Conservation (phyloP, 2,329 filamentous ascomycete species). For the Fusarium sp. region DNA sequence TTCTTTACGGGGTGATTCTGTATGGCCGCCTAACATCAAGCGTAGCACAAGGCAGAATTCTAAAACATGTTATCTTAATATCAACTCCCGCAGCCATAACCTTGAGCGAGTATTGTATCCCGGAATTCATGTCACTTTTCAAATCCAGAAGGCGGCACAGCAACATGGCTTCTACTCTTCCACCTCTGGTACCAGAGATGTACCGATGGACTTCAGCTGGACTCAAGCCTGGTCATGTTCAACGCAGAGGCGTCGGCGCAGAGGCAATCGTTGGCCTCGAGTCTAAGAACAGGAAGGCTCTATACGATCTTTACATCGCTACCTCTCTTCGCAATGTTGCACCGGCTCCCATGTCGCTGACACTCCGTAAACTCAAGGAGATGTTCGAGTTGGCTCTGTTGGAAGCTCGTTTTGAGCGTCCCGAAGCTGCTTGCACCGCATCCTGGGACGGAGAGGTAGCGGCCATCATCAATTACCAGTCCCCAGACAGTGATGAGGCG, state of each 20-base stretch:
- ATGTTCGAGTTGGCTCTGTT: background rate
- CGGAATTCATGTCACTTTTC: background rate
- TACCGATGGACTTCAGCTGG: background rate
- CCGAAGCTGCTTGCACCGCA: background rate
- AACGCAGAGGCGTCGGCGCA: background rate
- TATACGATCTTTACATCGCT: background rate
- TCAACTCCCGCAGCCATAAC: too few species aligned
- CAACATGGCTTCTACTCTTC: background rate
- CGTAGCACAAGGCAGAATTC: too few species aligned
- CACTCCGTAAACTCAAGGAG: background rate
- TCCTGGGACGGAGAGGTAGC: background rate
- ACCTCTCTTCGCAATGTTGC: background rate
- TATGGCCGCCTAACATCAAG: background rate
- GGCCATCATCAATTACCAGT: background rate
- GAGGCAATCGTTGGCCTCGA: background rate
- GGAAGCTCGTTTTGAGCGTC: background rate
- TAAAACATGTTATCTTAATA: background rate
- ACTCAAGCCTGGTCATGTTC: background rate
- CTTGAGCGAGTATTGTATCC: fast-evolving
- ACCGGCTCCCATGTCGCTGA: background rate
- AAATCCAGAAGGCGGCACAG: background rate
- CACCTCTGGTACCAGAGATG: background rate
- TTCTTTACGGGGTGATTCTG: background rate
- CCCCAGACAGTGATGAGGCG: background rate
- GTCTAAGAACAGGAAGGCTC: background rate